Evolutionary conservation across 345 rosid species (phyloP).

Genomic region (Anastatica hierochuntica): DNA sequence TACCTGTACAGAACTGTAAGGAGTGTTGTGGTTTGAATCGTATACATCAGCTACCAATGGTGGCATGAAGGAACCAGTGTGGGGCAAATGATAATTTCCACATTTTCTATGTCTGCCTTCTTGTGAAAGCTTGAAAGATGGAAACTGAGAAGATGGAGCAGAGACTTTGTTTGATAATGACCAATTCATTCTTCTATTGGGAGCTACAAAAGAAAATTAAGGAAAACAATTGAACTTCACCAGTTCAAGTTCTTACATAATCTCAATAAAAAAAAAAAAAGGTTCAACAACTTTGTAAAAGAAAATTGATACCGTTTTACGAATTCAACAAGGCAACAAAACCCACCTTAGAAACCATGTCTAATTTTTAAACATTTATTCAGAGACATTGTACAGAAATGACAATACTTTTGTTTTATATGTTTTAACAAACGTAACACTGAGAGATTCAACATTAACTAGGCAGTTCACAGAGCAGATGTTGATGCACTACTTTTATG

Average conservation of each 20-base stretch:
- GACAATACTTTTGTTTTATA: not conserved
- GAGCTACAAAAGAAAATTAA: conserved; percentile 19
- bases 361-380: conserved; percentile 3
- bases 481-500: conserved; percentile 29
- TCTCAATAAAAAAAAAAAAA: not conserved
- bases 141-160: conserved; percentile 40
- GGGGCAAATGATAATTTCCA: conserved; percentile 30
- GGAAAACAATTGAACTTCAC: not conserved
- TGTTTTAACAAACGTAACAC: not conserved
- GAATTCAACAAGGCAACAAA: conserved; percentile 13
- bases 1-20: conserved; percentile 40
- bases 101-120: conserved; percentile 53
- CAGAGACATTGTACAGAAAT: too few species aligned
- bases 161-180: conserved; percentile 55
- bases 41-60: conserved; percentile 35
- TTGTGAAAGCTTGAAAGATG: conserved; percentile 50
- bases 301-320: too few species aligned
- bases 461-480: conserved; percentile 15
- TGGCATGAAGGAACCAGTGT: conserved; percentile 37
- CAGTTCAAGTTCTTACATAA: not conserved
- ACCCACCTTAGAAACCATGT: conserved; percentile 20
- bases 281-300: not conserved
- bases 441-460: not conserved
- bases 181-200: conserved; percentile 45
- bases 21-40: conserved; percentile 39